Conservation (phyloP, 495 filamentous ascomycete species). For the Gamarada debralockiae region DNA sequence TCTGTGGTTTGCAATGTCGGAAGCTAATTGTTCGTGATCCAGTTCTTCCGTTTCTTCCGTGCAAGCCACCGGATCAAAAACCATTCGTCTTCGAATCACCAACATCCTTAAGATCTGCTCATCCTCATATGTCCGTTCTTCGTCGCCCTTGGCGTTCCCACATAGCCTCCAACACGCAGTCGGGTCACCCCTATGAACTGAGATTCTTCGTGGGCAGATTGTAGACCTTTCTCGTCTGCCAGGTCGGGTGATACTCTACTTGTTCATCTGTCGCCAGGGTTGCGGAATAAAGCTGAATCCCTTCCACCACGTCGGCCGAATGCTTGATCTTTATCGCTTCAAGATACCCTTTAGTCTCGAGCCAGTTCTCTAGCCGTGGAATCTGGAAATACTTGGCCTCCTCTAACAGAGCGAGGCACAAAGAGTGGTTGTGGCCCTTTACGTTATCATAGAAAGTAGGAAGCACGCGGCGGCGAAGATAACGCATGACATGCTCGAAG, state of each 20-base stretch:
- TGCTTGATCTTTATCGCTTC: slow-evolving; percentile 17
- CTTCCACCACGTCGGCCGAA: neutral
- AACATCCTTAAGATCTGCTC: neutral
- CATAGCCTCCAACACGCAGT: slow-evolving; percentile 3
- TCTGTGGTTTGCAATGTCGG: neutral
- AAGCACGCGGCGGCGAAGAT: slow-evolving; percentile 31
- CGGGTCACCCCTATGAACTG: slow-evolving; percentile 16
- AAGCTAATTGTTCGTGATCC: too few species aligned
- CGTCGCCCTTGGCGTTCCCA: neutral
- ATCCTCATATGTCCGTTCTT: neutral
- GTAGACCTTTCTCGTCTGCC: slow-evolving; percentile 22
- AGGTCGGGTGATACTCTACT: slow-evolving; percentile 2
- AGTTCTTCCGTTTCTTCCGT: too few species aligned
- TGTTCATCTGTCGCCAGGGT: slow-evolving; percentile 17
- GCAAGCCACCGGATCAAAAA: too few species aligned
- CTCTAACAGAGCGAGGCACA: slow-evolving; percentile 28
- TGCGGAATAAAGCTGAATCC: neutral
- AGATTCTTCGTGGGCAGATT: slow-evolving; percentile 28
- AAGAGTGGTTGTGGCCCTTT: slow-evolving; percentile 30
- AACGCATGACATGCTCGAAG: slow-evolving; percentile 39
- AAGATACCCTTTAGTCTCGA: slow-evolving; percentile 25
- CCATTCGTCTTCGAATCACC: too few species aligned
- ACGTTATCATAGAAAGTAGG: slow-evolving; percentile 35
- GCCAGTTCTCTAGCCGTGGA: slow-evolving; percentile 24
- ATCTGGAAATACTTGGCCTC: slow-evolving; percentile 36